Evolutionary conservation across 192 early-diverging fungal species (phyloP), one percentile per base, ranked within the genome.

Genomic region (Coemansia sp.): DNA sequence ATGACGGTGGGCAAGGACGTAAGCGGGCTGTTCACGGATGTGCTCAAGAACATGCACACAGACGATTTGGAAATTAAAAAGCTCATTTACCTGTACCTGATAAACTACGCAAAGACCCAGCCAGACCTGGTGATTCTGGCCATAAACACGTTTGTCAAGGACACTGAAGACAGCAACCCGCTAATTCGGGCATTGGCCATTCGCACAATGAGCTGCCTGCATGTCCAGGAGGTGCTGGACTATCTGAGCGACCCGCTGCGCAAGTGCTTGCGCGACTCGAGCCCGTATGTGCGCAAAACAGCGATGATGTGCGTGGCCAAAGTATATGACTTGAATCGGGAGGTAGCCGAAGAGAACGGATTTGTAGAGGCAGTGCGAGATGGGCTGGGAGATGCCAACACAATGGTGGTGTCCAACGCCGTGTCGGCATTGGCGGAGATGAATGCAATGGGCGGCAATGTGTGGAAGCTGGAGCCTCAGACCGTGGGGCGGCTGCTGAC

Each of bases 1-100:
- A 99, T 99, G 96, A 99, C 96, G 8, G 92, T 99, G 30, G 96
- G 96, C 56, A 99, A 99, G 63, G 96, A 99, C 69, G 96, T 99
- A 55, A 89, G 86, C 54, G 85, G 86, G 1, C 81, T 99, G 18
- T 99, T 99, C 51, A 89, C 94, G 0, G 95, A 99, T 58, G 94
- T 99, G 15, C 84, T 99, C 32, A 97, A 97, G 68, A 96, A 96
- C 81, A 99, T 99, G 96, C 94, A 97, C 69, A 97, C 94, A 2
- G 95, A 97, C 53, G 84, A 89, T 32, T 73, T 91, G 43, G 90
- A 91, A 70, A 84, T 89, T 53, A 90, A 91, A 56, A 90, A 90
- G 80, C 88, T 89, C 88, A 92, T 99, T 10, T 97, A 98, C 67
- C 81, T 99, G 36, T 99, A 93, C 62, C 64, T 99, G 50, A 94